phyloP scores from a whole-genome alignment of 1,284 basidiomycete genomes.

The Abortiporus biennis region DNA sequence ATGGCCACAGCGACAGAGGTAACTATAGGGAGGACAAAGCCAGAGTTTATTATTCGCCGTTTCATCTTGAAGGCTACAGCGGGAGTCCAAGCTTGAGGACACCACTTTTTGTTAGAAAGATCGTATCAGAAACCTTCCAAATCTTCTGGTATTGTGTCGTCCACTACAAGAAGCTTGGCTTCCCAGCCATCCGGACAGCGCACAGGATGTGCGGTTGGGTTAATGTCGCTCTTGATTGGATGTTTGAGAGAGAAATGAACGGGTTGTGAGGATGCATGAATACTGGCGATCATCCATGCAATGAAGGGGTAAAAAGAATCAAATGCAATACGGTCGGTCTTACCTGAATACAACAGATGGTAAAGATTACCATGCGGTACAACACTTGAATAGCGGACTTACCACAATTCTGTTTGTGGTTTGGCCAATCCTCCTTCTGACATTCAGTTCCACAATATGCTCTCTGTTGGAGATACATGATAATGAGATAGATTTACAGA shows the following conservation, averaged over 20 bases:
- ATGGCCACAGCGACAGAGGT: conserved; percentile 4
- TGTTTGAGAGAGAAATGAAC: conserved; percentile 2
- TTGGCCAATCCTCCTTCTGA: conserved; percentile 5
- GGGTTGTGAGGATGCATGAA: neutral
- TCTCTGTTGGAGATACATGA: conserved; percentile 1
- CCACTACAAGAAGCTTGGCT: conserved; percentile 2
- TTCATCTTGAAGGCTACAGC: neutral
- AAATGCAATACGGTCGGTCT: conserved; percentile 5
- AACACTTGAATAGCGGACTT: neutral
- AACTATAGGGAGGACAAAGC: conserved; percentile 3
- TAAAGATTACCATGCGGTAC: neutral
- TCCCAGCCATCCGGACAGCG: conserved; percentile 1
- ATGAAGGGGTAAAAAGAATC: conserved; percentile 7
- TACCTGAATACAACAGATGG: neutral
- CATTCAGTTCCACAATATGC: conserved; percentile 5
- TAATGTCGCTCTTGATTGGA: conserved; percentile 3
- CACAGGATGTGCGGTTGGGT: neutral
- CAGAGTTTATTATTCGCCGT: neutral
- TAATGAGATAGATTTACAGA: neutral
- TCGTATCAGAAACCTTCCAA: neutral
- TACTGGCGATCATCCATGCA: conserved; percentile 1
- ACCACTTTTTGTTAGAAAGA: conserved; percentile 3
- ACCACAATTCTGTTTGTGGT: conserved; percentile 6
- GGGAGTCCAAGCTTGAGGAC: neutral
- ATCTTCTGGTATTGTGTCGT: conserved; percentile 1